These are phyloP conservation scores for Globisporangium polare DNA, from an alignment of 352 stramenopile species.

Conservation along the genomic window DNA sequence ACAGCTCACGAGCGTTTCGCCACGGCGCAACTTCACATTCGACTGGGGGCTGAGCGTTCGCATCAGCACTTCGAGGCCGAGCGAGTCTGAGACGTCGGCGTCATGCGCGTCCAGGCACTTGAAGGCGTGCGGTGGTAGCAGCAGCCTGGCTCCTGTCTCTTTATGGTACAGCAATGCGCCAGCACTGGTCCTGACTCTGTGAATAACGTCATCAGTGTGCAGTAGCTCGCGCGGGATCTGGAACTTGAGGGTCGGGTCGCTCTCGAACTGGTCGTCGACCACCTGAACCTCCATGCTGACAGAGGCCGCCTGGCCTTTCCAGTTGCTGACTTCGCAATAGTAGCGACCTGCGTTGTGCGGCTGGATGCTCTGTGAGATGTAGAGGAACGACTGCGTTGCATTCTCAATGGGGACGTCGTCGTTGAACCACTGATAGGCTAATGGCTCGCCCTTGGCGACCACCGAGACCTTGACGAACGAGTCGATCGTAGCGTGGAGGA, in stretches of 20 bases:
- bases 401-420: conserved; percentile 26
- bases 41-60: not conserved
- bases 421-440: conserved; percentile 64
- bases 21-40: conserved; percentile 16
- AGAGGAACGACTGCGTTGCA: conserved; percentile 42
- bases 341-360: conserved; percentile 55
- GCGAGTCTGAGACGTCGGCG: conserved; percentile 39
- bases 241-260: conserved; percentile 40
- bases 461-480: conserved; percentile 47
- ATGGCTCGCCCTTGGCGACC: conserved; percentile 57
- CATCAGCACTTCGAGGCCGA: conserved; percentile 50
- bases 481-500: conserved; percentile 35
- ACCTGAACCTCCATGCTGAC: conserved; percentile 36
- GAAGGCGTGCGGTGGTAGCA: conserved; percentile 55
- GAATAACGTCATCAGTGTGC: conserved; percentile 17
- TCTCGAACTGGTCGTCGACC: conserved; percentile 35
- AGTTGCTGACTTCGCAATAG: conserved; percentile 57
- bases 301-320: conserved; percentile 31
- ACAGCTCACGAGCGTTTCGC: conserved; percentile 38
- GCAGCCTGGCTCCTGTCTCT: conserved; percentile 26
- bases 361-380: conserved; percentile 50
- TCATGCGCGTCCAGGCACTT: conserved; percentile 34
- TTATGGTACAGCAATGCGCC: conserved; percentile 32
- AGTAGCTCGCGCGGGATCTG: conserved; percentile 25
- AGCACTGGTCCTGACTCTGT: conserved; percentile 30